Base-by-base conservation (phyloP, 202 grass and related monocot genomes). In the Saccharum hybrid region DNA sequence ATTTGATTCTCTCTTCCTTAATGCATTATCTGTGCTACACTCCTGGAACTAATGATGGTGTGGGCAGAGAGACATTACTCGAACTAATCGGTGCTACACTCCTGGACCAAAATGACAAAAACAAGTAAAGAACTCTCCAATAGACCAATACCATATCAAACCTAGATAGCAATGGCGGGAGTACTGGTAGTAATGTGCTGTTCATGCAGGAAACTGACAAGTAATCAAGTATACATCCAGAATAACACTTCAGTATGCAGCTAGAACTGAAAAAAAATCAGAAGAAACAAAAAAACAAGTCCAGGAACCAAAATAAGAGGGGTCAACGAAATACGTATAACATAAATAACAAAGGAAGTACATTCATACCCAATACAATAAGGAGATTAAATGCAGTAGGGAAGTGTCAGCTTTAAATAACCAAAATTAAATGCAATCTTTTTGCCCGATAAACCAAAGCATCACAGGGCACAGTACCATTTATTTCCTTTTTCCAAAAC, bases 1-100 rank as follows among this genome's bases (percentile, higher is more conserved):
- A 86, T 92, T 95, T 74, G 93, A 90, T 83, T 94, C 89, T 76
- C 96, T 92, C 82, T 98, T 98, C 46, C 86, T 88, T 74, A 92
- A 88, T 73, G 84, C 76, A 84, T 72, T 90, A 5, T 90, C 89
- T 78, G n/a, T n/a, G n/a, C n/a, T n/a, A n/a, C n/a, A n/a, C n/a
- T n/a, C n/a, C n/a, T n/a, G n/a, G n/a, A n/a, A n/a, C n/a, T 36
- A 98, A 65, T 77, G 92, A 84, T 48, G 87, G 81, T 19, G 90
- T 37, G 14, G 85, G 88, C 60, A 91, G 49, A 43, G 85, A 45
- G 8, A 71, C 70, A 81, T 76, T 88, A 66, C 54, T 80, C 65
- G 83, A 89, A 57, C 18, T 70, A 66, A 77, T 28, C 7, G 84
- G 9, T 42, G 38, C 62, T 61, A 56, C 37, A 63, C 81, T 91